These are phyloP conservation scores for Pterulicium gracile DNA, from an alignment of 1,284 basidiomycete species.

Conservation along the genomic window DNA sequence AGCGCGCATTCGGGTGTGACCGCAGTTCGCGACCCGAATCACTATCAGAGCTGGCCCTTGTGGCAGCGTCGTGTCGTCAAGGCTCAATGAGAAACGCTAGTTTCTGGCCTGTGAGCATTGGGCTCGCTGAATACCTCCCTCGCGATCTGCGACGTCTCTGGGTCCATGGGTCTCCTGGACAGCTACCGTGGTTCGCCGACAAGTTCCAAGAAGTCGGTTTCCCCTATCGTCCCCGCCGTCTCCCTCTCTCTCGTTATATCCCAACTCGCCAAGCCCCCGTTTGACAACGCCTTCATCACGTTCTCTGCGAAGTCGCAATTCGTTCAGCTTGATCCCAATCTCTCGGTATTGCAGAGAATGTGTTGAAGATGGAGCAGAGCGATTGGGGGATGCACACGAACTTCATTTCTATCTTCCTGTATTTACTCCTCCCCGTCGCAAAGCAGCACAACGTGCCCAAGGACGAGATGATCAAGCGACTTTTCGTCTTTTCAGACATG, in stretches of 20 bases:
- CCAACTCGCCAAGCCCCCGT: constrained; percentile 50
- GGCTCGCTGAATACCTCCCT: constrained; percentile 49
- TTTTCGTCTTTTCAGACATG: constrained; percentile 72
- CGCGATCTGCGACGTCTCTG: constrained; percentile 67
- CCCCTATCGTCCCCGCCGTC: constrained; percentile 49
- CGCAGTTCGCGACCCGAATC: too few species aligned
- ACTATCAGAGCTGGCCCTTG: constrained; percentile 19
- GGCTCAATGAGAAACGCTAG: constrained; percentile 54
- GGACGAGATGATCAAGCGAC: constrained; percentile 62
- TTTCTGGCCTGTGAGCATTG: constrained; percentile 38
- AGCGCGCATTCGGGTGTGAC: too few species aligned
- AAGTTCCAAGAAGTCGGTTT: constrained; percentile 10
- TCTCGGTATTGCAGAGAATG: constrained; percentile 24
- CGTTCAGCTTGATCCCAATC: constrained; percentile 31
- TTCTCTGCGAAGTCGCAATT: constrained; percentile 44
- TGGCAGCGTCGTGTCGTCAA: constrained; percentile 34
- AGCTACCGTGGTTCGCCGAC: too few species aligned
- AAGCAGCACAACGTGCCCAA: constrained; percentile 38
- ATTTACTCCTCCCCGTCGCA: constrained; percentile 49
- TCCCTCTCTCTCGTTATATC: constrained; percentile 58
- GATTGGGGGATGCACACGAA: constrained; percentile 53
- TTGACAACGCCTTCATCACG: constrained; percentile 55
- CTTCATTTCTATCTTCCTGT: constrained; percentile 45
- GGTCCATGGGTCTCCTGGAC: constrained; percentile 44
- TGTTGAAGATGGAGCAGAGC: constrained; percentile 24